These are phyloP conservation scores for Neophaeococcomyces aloes DNA, from an alignment of 2,329 filamentous ascomycete genomes.

Conservation along the genomic window DNA sequence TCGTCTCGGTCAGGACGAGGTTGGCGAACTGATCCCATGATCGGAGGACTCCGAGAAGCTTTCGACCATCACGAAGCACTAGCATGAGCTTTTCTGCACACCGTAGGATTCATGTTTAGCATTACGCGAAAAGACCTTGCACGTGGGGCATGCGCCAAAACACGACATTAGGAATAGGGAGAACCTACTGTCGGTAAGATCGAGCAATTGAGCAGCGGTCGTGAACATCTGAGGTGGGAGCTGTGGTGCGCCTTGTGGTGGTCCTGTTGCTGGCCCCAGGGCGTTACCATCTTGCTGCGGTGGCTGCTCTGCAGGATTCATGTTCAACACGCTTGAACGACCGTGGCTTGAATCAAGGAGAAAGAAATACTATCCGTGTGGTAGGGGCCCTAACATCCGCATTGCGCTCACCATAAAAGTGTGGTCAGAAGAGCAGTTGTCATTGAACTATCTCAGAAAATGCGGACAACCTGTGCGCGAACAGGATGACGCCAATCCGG, in stretches of 20 bases:
- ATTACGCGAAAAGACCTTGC: constrained; percentile 1
- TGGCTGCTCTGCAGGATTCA: constrained; percentile 15
- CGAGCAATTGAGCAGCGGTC: constrained; percentile 86
- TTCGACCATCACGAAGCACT: constrained; percentile 82
- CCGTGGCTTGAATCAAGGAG: not conserved
- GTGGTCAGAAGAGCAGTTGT: no score
- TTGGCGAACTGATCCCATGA: constrained; percentile 99
- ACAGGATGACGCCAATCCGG: no score
- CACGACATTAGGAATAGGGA: not conserved
- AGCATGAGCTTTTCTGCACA: constrained; percentile 82
- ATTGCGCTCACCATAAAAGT: constrained; percentile 2
- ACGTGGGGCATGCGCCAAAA: not conserved
- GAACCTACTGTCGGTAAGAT: constrained; percentile 87
- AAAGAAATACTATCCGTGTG: constrained; percentile 2
- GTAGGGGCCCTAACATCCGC: not conserved
- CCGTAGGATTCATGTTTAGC: constrained; percentile 11
- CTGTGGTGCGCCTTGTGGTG: constrained; percentile 34
- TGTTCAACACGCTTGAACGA: not conserved
- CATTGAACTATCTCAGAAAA: no score
- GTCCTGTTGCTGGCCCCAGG: constrained; percentile 12
- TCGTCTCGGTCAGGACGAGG: constrained; percentile 83
- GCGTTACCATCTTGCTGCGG: constrained; percentile 17
- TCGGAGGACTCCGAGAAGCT: constrained; percentile 81
- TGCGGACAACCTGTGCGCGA: no score
- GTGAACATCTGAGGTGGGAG: constrained; percentile 87